A percentile compares a stretch with the other conserved stretches of the same genome.
Conservation (phyloP, 2,329 filamentous ascomycete genomes). For the Cryphonectria nitschkei region DNA sequence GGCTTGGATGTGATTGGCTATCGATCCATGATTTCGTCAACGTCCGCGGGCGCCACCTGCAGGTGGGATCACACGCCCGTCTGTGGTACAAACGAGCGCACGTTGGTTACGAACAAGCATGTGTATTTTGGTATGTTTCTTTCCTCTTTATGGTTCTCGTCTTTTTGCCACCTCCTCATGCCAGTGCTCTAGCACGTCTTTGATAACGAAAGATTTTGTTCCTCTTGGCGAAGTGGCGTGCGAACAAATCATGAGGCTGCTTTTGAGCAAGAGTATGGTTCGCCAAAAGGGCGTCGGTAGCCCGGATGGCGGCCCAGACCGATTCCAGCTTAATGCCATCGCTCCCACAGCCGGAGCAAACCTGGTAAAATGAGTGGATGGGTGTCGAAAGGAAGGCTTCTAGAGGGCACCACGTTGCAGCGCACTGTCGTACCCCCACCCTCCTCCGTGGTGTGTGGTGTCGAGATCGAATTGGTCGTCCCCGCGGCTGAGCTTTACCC, state of each 20-base stretch:
- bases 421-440: neutral
- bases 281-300: neutral
- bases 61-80: too few species aligned
- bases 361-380: neutral
- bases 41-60: too few species aligned
- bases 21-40: too few species aligned
- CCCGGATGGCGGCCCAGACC: neutral
- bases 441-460: neutral
- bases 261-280: neutral
- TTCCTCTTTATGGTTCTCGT: too few species aligned
- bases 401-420: conserved; percentile 6
- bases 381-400: neutral
- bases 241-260: neutral
- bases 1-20: too few species aligned
- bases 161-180: neutral
- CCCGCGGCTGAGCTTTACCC: neutral
- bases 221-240: neutral
- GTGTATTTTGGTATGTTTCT: neutral
- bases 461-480: neutral
- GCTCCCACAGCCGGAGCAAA: neutral
- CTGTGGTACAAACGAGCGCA: too few species aligned
- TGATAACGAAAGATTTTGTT: conserved; percentile 1
- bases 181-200: neutral
- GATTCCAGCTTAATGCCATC: neutral
- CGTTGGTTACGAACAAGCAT: too few species aligned